These are phyloP conservation scores for Aspergillus tubingensis DNA, from an alignment of 2,329 filamentous ascomycete species.

Conservation along the genomic window DNA sequence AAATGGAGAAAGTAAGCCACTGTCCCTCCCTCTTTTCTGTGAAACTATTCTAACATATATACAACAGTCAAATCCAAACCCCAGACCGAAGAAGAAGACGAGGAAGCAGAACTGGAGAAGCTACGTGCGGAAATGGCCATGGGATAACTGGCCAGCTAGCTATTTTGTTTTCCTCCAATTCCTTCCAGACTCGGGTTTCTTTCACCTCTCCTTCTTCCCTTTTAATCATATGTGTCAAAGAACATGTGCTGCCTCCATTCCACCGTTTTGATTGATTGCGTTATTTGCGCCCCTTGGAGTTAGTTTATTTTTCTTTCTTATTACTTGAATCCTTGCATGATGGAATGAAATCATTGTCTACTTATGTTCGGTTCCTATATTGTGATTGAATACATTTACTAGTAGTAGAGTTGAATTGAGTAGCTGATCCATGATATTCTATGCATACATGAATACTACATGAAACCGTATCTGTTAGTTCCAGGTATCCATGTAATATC, in stretches of 20 bases:
- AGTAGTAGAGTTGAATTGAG: background rate
- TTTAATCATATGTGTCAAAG: slow-evolving; percentile 3
- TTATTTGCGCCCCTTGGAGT: slow-evolving; percentile 4
- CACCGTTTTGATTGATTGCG: background rate
- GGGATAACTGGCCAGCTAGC: slow-evolving; percentile 49
- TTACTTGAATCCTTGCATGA: slow-evolving; percentile 8
- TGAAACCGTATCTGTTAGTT: too few relatives aligned
- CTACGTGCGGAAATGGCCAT: slow-evolving; percentile 97
- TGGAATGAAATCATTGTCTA: slow-evolving; percentile 14
- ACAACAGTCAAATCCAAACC: slow-evolving; percentile 49
- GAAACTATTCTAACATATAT: slow-evolving; percentile 8
- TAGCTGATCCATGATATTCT: too few relatives aligned
- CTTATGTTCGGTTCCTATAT: background rate
- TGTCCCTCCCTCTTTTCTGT: background rate
- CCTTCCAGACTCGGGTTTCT: background rate
- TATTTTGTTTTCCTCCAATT: background rate
- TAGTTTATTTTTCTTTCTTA: background rate
- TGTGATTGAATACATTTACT: background rate
- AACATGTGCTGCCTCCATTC: background rate
- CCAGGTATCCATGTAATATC: too few relatives aligned
- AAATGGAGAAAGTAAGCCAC: slow-evolving; percentile 71
- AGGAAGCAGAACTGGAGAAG: slow-evolving; percentile 91
- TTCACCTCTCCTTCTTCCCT: background rate
- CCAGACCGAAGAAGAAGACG: slow-evolving; percentile 77
- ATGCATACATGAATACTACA: too few relatives aligned